Evolutionary conservation across 371 early-diverging fungal species (phyloP).

Genomic region (Mucor indicus): DNA sequence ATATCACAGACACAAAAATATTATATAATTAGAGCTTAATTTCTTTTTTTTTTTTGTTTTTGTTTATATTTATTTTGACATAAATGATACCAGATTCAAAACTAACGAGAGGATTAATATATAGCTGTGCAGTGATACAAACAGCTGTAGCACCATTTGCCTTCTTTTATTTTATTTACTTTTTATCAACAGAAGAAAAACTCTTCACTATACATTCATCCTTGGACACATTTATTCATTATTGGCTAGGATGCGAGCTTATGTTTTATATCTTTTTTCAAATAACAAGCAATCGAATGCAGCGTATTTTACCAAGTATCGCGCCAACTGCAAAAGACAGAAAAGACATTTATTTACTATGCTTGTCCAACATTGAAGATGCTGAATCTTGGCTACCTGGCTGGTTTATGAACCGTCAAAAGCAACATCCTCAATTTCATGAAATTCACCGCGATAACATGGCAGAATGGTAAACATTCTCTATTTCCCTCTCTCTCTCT

Average conservation of each 20-base stretch:
- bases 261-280: constrained; percentile 54
- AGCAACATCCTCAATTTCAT: constrained; percentile 30
- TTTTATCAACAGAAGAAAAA: constrained; percentile 36
- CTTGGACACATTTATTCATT: constrained; percentile 36
- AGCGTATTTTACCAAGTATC: constrained; percentile 27
- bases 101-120: constrained; percentile 27
- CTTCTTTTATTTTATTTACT: constrained; percentile 47
- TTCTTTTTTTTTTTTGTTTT: constrained; percentile 7
- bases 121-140: constrained; percentile 31
- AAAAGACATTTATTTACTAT: constrained; percentile 37
- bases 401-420: constrained; percentile 45
- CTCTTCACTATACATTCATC: constrained; percentile 33
- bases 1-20: too few species aligned
- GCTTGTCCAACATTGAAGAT: constrained; percentile 43
- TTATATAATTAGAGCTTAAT: too few species aligned
- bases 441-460: constrained; percentile 50
- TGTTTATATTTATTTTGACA: not conserved
- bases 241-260: constrained; percentile 53
- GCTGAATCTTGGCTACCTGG: constrained; percentile 45
- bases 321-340: constrained; percentile 35
- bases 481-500: not conserved
- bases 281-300: constrained; percentile 46
- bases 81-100: constrained; percentile 37
- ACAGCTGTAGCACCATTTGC: constrained; percentile 49
- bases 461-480: constrained; percentile 46